Base-by-base conservation (phyloP, 106 monocot genomes). In the Dendrobium chrysotoxum region DNA sequence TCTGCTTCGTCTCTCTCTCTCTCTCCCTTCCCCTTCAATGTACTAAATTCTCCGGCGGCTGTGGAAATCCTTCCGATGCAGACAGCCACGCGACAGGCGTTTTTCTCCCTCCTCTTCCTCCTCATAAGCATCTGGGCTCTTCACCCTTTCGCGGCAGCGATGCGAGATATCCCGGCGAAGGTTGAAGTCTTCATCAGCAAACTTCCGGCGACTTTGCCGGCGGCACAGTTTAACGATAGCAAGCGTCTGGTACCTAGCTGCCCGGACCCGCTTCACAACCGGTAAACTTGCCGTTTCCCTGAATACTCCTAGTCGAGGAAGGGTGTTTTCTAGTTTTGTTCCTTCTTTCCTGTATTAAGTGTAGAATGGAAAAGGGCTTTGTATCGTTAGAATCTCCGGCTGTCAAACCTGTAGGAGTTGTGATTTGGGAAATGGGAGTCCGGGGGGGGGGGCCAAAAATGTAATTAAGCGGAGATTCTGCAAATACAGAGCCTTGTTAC, bases 161-260 rank as follows among this genome's bases (percentile, higher is more conserved):
- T 25, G 0, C 64, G 64, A 5, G 7, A 21, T 23, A 5, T 10
- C 6, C 64, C 64, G 64, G 10, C 64, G 23, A 65, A 23, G 64
- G 4, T 26, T 5, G 64, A 21, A 8, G 3, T 5, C 21, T 4
- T 25, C 23, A 25, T 25, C 23, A 7, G n/a, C 4, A 21, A 26
- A 23, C 7, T 65, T 23, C 64, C 64, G 64, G 77, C 6, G 10
- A 3, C 53, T 2, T 0, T 3, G 79, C 42, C 47, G 64, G 74
- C 47, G 44, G 75, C 2, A 5, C 10, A 12, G 38, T 79, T 80
- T 8, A 79, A 76, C 26, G 86, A 83, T 53, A 72, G 50, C 46
- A 86, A 86, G 53, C 82, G 86, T 66, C 82, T 50, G 47, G 75
- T 86, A n/a, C 80, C 86, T 26, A 86, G 86, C 80, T 83, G 86